Conservation (phyloP, 139 green algal genomes). For the Micractinium conductrix region DNA sequence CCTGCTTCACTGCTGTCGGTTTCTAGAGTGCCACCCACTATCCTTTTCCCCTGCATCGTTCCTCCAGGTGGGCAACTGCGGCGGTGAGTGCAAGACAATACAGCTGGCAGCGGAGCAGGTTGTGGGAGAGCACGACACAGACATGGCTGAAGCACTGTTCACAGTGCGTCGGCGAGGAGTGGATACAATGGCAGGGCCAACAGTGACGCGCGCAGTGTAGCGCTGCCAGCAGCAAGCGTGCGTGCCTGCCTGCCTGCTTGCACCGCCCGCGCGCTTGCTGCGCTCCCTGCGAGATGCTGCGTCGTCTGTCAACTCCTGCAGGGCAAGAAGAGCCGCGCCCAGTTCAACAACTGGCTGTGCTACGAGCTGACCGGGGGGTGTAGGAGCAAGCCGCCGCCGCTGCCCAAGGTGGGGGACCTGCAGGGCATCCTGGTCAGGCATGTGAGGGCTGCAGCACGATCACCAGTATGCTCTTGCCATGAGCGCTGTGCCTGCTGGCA, state of each 20-base stretch:
- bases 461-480: too few species aligned
- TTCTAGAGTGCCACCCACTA: too few species aligned
- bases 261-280: too few species aligned
- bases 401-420: slow-evolving; percentile 59
- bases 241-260: too few species aligned
- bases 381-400: slow-evolving; percentile 56
- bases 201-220: too few species aligned
- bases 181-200: neutral
- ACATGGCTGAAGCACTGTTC: slow-evolving; percentile 68
- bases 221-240: too few species aligned
- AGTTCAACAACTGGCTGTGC: slow-evolving; percentile 78
- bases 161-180: slow-evolving; percentile 5
- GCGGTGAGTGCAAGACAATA: slow-evolving; percentile 80
- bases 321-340: slow-evolving; percentile 38
- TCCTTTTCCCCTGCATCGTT: neutral
- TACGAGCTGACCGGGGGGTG: slow-evolving; percentile 66
- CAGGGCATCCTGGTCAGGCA: too few species aligned
- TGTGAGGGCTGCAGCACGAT: too few species aligned
- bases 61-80: slow-evolving; percentile 55
- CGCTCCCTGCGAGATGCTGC: too few species aligned
- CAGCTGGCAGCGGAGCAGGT: slow-evolving; percentile 71
- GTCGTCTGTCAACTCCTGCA: neutral
- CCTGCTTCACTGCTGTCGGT: too few species aligned
- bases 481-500: too few species aligned
- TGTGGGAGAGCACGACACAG: slow-evolving; percentile 71